Conservation (phyloP, 2,329 filamentous ascomycete species). For the Byssothecium circinans region DNA sequence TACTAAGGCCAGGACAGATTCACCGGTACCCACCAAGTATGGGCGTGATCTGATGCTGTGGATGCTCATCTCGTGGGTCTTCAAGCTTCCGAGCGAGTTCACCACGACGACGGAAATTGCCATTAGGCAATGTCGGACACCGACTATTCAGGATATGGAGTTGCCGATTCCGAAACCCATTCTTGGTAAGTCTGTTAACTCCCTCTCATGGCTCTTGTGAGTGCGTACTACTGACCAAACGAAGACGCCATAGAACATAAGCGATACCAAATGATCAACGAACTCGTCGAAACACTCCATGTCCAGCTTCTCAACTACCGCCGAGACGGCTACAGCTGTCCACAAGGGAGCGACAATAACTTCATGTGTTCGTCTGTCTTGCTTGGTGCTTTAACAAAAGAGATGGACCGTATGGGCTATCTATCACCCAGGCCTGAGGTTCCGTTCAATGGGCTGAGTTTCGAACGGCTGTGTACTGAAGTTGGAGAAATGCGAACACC, state of each 20-base stretch:
- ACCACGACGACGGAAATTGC: constrained; percentile 8
- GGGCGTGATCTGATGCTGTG: constrained; percentile 25
- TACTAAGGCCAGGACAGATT: constrained; percentile 12
- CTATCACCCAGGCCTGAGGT: constrained; percentile 9
- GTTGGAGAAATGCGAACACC: background rate
- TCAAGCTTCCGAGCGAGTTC: constrained; percentile 15
- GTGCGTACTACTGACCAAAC: background rate
- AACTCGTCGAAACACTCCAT: constrained; percentile 5
- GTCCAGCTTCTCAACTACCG: constrained; percentile 1
- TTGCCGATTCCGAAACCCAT: constrained; percentile 13
- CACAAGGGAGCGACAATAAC: background rate
- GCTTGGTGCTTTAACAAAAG: constrained; percentile 20
- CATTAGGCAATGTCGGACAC: constrained; percentile 2
- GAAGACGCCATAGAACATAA: constrained; percentile 10
- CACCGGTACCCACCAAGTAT: constrained; percentile 10
- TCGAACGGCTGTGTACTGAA: background rate
- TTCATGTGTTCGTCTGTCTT: constrained; percentile 19
- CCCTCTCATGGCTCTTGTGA: too few relatives aligned
- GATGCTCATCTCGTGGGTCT: constrained; percentile 26
- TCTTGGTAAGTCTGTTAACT: constrained; percentile 4
- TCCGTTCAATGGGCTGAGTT: constrained; percentile 13
- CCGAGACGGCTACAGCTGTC: constrained; percentile 1
- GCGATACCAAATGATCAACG: constrained; percentile 9
- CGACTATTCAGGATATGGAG: constrained; percentile 6
- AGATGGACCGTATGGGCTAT: constrained; percentile 9